phyloP scores from a whole-genome alignment of 768 basidiomycete species.

The Tulasnella sp. region DNA sequence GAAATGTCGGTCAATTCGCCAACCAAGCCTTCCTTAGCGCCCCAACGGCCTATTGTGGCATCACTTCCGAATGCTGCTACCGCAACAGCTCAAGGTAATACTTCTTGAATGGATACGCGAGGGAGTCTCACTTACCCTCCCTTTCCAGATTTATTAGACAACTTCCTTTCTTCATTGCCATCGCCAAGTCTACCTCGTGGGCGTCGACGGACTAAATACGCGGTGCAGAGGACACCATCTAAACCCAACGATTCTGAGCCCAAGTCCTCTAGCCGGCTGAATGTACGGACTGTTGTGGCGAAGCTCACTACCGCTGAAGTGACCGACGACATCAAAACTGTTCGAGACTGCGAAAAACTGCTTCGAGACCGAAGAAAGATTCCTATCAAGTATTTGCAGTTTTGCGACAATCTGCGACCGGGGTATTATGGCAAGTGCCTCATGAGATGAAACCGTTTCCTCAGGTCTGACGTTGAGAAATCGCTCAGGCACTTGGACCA shows the following conservation, averaged over 20 bases:
- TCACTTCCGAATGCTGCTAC: not conserved
- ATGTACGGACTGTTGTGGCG: constrained; percentile 46
- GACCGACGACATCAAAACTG: constrained; percentile 57
- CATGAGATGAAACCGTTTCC: not conserved
- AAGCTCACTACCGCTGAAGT: constrained; percentile 72
- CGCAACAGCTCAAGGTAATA: not conserved
- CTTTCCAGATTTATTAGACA: constrained; percentile 17
- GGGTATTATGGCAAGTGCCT: constrained; percentile 66
- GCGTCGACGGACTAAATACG: not conserved
- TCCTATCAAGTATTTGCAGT: constrained; percentile 77
- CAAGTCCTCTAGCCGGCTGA: constrained; percentile 27
- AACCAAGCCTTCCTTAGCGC: not conserved
- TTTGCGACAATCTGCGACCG: constrained; percentile 75
- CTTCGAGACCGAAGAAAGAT: constrained; percentile 55
- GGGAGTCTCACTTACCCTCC: not conserved
- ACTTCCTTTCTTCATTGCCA: constrained; percentile 21
- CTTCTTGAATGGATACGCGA: not conserved
- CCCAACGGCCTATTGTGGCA: not conserved
- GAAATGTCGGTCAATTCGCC: constrained; percentile 5
- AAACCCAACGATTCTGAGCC: not conserved
- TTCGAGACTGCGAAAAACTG: constrained; percentile 53
- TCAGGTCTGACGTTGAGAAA: not conserved
- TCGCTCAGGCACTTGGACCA: constrained; percentile 67
- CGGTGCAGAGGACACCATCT: not conserved
- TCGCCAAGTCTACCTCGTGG: not conserved